Evolutionary conservation across 1,284 basidiomycete genomes (phyloP), one percentile per base, ranked within the genome.

Genomic region (Leccinum subrobustum): DNA sequence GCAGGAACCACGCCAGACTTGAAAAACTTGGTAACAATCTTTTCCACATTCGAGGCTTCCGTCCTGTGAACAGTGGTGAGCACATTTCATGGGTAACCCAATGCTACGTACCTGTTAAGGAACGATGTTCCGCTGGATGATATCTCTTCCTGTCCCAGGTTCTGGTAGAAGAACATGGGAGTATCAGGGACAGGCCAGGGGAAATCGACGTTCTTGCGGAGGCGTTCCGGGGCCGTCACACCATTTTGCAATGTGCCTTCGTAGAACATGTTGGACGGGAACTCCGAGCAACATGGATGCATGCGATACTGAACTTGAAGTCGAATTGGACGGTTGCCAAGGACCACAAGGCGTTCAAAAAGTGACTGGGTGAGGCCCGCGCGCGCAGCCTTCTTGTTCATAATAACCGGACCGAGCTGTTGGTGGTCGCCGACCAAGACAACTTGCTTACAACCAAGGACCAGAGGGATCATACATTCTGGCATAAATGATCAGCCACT

Each of bases 131-230:
- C 97, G 72, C 93, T 96, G 60, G 93, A 95, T 25, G 96, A 98
- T 65, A 99, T 99, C 76, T 99, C 97, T 74, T 99, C 97, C 68
- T 98, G 97, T 0, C 97, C 97, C 52, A 99, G 77, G 73, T 99
- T 99, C 81, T 98, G 96, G 78, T 98, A 98, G 81, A 99, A 99
- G 82, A 98, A 97, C 96, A 99, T 99, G 18, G 97, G 97, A 6
- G 94, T 95, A 68, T 95, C 93, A n/a, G 93, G 91, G 35, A 94
- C 87, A 4, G 97, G 97, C 97, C 97, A 99, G 1, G 97, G 97
- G 78, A 99, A 99, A 75, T 99, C 96, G 56, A 99, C 94, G 68
- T 98, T 95, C 81, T 96, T 97, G 76, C 96, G 86, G 66, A 99
- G 79, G 52, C 97, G 87, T 75, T 99, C 97, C 1, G 97, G 96